Conservation (phyloP, 148 eudicot genomes). For the Selenicereus undatus region DNA sequence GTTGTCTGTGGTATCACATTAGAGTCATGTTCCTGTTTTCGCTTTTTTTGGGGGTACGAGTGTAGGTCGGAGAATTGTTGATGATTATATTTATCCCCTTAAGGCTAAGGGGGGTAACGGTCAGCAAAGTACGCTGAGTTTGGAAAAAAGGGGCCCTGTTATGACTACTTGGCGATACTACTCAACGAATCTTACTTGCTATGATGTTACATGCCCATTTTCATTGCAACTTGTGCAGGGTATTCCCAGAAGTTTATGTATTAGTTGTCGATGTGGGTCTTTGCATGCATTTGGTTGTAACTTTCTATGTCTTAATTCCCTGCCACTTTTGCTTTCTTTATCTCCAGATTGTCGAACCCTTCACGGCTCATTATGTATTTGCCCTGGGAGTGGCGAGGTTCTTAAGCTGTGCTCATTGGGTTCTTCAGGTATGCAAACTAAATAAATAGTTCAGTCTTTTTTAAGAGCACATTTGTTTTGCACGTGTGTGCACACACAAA, state of each 20-base stretch:
- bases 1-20: neutral
- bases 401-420: conserved; percentile 53
- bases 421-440: conserved; percentile 41
- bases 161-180: neutral
- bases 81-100: too few relatives aligned
- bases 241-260: neutral
- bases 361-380: conserved; percentile 53
- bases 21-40: too few relatives aligned
- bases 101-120: neutral
- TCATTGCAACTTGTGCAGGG: too few relatives aligned
- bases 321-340: conserved; percentile 6
- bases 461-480: neutral
- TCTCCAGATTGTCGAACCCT: conserved; percentile 48
- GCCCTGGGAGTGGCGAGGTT: conserved; percentile 51
- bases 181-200: too few relatives aligned
- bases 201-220: too few relatives aligned
- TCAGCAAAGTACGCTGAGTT: neutral
- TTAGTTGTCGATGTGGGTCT: neutral
- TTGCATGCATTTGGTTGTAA: neutral
- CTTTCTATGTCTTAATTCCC: neutral
- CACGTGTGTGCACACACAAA: too few relatives aligned
- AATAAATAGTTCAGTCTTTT: neutral
- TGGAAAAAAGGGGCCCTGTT: too few relatives aligned
- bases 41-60: too few relatives aligned
- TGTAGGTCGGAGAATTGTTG: too few relatives aligned